These are phyloP conservation scores for Globisporangium abappressorium DNA, from an alignment of 352 stramenopile genomes.

Conservation along the genomic window DNA sequence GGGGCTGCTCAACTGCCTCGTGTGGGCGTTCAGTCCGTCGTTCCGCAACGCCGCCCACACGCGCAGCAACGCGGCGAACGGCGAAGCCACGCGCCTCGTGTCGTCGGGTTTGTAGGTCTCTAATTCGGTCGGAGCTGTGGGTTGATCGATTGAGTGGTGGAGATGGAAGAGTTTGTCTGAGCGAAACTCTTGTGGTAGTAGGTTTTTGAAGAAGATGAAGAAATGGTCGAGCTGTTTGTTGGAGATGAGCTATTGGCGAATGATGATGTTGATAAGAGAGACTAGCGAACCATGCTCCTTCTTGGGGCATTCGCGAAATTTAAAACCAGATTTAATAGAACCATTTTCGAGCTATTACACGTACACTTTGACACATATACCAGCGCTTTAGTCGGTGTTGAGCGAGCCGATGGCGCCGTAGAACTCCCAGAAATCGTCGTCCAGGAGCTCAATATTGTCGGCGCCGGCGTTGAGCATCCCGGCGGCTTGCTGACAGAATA, in stretches of 20 bases:
- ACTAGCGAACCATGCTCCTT: not conserved
- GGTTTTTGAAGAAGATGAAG: not conserved
- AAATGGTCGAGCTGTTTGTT: not conserved
- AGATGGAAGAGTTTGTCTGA: not conserved
- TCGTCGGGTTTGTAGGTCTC: not conserved
- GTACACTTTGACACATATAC: not conserved
- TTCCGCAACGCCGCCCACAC: conserved; percentile 41
- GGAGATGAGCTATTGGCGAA: not conserved
- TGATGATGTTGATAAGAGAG: not conserved
- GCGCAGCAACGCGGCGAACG: conserved; percentile 12
- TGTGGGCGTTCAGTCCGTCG: conserved; percentile 59
- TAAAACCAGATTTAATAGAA: conserved; percentile 3
- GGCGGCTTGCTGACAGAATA: conserved; percentile 62
- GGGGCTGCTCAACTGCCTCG: conserved; percentile 50
- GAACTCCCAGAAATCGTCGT: conserved; percentile 84
- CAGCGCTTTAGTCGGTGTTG: conserved; percentile 25
- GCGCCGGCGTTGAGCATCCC: conserved; percentile 50
- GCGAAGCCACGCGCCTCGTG: conserved; percentile 7
- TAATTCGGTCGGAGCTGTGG: not conserved
- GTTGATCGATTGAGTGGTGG: too few species aligned
- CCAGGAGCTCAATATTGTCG: conserved; percentile 63
- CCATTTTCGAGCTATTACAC: not conserved
- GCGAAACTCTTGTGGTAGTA: not conserved
- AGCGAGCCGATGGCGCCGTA: conserved; percentile 69
- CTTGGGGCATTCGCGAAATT: not conserved